These are phyloP conservation scores for Phragmites australis DNA, from an alignment of 176 grass and related monocot genomes.

Conservation along the genomic window DNA sequence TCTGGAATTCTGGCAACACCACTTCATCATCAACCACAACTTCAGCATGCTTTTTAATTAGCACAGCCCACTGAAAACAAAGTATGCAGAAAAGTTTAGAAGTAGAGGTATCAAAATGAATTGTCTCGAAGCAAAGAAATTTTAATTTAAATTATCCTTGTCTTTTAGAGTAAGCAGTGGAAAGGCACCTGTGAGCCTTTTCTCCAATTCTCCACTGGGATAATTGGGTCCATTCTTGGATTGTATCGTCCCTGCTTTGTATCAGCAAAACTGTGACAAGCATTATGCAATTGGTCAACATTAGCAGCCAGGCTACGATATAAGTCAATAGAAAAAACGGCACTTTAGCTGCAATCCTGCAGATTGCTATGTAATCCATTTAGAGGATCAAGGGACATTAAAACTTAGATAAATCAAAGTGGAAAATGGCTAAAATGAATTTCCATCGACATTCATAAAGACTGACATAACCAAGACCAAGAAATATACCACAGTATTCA, in stretches of 20 bases:
- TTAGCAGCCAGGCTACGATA: constrained; percentile 20
- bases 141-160: constrained; percentile 7
- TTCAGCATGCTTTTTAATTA: constrained; percentile 95
- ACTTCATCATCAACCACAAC: constrained; percentile 79
- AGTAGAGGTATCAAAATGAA: constrained; percentile 26
- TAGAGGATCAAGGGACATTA: constrained; percentile 3
- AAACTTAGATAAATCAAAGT: background rate
- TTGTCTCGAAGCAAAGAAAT: background rate
- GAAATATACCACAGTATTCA: constrained; percentile 16
- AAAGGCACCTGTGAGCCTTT: constrained; percentile 93
- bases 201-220: constrained; percentile 87
- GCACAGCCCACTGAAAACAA: constrained; percentile 74
- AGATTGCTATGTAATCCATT: constrained; percentile 14
- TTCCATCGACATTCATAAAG: constrained; percentile 14
- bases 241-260: constrained; percentile 93
- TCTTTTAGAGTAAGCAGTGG: background rate
- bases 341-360: constrained; percentile 18
- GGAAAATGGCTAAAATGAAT: background rate
- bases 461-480: constrained; percentile 7
- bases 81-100: constrained; percentile 13
- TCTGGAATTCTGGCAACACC: constrained; percentile 75
- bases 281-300: constrained; percentile 48
- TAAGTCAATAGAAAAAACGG: constrained; percentile 8
- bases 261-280: constrained; percentile 90
- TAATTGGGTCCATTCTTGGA: constrained; percentile 92